Conservation (phyloP, 2,329 filamentous ascomycete genomes). For the Zopfia rhizophila region DNA sequence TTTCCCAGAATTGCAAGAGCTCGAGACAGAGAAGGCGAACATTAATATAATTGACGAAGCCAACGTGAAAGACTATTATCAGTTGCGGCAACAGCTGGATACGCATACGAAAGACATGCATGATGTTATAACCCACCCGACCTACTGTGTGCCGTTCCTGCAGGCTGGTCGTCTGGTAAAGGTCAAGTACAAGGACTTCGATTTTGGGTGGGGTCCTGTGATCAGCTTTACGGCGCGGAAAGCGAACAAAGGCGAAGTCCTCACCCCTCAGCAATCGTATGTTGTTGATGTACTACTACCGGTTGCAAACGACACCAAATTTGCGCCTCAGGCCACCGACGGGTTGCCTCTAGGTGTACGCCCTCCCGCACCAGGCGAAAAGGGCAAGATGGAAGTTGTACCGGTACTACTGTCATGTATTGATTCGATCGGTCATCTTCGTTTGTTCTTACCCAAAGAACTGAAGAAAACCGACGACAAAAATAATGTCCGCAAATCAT, state of each 20-base stretch:
- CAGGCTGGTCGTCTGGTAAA: constrained; percentile 88
- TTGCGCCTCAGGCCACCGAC: constrained; percentile 69
- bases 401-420: constrained; percentile 88
- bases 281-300: constrained; percentile 83
- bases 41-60: constrained; percentile 86
- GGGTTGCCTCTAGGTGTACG: constrained; percentile 72
- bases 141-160: constrained; percentile 84
- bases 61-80: constrained; percentile 93
- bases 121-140: constrained; percentile 89
- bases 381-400: constrained; percentile 80
- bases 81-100: constrained; percentile 84
- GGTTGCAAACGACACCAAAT: constrained; percentile 65
- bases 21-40: constrained; percentile 78
- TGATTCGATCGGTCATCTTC: constrained; percentile 83
- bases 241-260: constrained; percentile 70
- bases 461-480: constrained; percentile 74
- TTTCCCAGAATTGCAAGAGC: constrained; percentile 72
- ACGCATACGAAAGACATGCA: constrained; percentile 89
- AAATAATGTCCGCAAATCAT: constrained; percentile 71
- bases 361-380: constrained; percentile 70
- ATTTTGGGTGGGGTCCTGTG: constrained; percentile 96
- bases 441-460: constrained; percentile 84
- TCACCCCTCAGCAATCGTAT: constrained; percentile 80
- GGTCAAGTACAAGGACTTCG: constrained; percentile 79
- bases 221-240: constrained; percentile 77